phyloP scores from a whole-genome alignment of 1,139 yeast genomes.

The Pichia sp. region DNA sequence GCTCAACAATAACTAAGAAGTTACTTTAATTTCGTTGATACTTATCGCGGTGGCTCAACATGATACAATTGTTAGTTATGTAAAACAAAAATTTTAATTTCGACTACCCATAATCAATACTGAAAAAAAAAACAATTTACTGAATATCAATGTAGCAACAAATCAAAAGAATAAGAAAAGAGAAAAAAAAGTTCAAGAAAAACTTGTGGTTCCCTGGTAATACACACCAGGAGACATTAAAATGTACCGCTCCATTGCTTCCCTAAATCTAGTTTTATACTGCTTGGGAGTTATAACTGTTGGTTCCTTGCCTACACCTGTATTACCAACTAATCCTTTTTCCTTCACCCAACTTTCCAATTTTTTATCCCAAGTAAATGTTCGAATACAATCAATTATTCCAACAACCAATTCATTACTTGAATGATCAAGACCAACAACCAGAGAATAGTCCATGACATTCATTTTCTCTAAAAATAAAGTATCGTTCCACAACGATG shows the following conservation, averaged over 20 bases:
- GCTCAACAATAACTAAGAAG: too few species aligned
- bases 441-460: constrained; percentile 96
- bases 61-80: too few species aligned
- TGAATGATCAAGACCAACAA: constrained; percentile 79
- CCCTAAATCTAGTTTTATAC: constrained; percentile 87
- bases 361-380: constrained; percentile 98
- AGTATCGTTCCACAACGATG: constrained; percentile 93
- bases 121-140: too few species aligned
- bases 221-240: constrained; percentile 90
- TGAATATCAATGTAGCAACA: too few species aligned
- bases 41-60: too few species aligned
- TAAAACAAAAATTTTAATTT: too few species aligned
- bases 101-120: too few species aligned
- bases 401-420: constrained; percentile 76
- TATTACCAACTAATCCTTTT: constrained; percentile 78
- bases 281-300: constrained; percentile 96
- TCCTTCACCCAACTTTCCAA: constrained; percentile 99
- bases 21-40: too few species aligned
- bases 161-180: too few species aligned
- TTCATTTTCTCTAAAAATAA: constrained; percentile 93
- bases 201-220: constrained; percentile 33
- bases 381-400: constrained; percentile 88
- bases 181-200: not conserved
- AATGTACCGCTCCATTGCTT: constrained; percentile 95
- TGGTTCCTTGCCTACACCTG: constrained; percentile 83